Conservation (phyloP, 805 yeast species). For the Starmerella bombi region DNA sequence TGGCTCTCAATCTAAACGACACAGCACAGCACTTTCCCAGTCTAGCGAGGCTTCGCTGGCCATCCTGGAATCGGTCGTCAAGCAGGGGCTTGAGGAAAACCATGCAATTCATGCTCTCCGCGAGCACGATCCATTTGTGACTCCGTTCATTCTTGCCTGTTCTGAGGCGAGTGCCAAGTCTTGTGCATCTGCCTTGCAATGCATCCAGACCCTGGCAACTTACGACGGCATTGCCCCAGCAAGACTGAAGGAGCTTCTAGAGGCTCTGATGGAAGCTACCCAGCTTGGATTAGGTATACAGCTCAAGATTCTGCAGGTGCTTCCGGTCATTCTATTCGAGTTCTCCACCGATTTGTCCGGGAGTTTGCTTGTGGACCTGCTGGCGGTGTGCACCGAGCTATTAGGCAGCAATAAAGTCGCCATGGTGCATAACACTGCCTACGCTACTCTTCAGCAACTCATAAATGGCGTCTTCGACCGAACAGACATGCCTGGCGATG, state of each 20-base stretch:
- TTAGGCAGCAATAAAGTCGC: conserved; percentile 56
- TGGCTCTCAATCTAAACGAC: conserved; percentile 56
- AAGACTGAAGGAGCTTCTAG: conserved; percentile 42
- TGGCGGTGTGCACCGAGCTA: conserved; percentile 58
- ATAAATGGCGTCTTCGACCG: conserved; percentile 66
- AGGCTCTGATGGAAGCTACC: conserved; percentile 59
- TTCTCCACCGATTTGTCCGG: conserved; percentile 47
- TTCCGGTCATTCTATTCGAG: conserved; percentile 59
- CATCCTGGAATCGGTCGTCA: conserved; percentile 12
- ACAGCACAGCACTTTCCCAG: conserved; percentile 51
- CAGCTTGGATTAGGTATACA: conserved; percentile 71
- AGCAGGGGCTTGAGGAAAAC: conserved; percentile 8
- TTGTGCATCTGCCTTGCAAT: conserved; percentile 56
- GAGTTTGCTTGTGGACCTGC: conserved; percentile 40
- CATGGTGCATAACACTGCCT: conserved; percentile 77
- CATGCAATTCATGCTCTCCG: conserved; percentile 9
- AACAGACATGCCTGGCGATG: conserved; percentile 28
- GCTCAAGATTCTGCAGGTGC: conserved; percentile 66
- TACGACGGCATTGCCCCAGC: conserved; percentile 41
- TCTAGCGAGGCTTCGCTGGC: conserved; percentile 19
- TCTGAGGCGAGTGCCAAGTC: conserved; percentile 62
- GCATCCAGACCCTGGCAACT: conserved; percentile 49
- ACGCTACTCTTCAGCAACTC: conserved; percentile 83
- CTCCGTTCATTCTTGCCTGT: conserved; percentile 63
- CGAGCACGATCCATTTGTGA: conserved; percentile 38